These are phyloP conservation scores for Ascochyta lentis DNA, from an alignment of 2,329 filamentous ascomycete genomes.

Conservation along the genomic window DNA sequence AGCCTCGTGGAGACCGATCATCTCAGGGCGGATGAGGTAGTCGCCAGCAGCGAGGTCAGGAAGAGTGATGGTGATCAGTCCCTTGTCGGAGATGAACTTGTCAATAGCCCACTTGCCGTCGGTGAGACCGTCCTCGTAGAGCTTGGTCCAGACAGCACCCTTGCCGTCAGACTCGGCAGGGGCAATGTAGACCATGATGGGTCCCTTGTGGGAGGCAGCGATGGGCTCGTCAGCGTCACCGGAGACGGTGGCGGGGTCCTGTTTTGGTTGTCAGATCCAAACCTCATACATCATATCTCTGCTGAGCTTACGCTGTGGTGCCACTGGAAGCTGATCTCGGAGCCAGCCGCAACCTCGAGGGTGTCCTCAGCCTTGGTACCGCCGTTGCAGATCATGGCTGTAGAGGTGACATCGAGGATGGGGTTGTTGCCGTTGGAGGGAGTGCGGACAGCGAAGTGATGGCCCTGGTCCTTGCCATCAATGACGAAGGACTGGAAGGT, in stretches of 20 bases:
- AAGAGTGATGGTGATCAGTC: conserved; percentile 49
- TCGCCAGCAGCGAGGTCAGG: conserved; percentile 47
- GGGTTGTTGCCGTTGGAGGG: conserved; percentile 49
- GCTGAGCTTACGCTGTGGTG: conserved; percentile 54
- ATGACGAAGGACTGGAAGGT: conserved; percentile 54
- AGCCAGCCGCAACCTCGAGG: conserved; percentile 56
- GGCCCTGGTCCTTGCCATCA: conserved; percentile 41
- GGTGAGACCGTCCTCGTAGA: conserved; percentile 49
- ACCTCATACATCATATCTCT: conserved; percentile 1
- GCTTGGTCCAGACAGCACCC: conserved; percentile 59
- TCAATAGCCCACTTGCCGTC: conserved; percentile 48
- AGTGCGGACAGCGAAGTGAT: conserved; percentile 54
- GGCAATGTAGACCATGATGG: conserved; percentile 61
- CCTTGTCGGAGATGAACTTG: conserved; percentile 50
- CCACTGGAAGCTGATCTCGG: conserved; percentile 57
- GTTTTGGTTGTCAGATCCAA: neutral
- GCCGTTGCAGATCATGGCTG: conserved; percentile 47
- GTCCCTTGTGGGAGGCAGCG: conserved; percentile 59
- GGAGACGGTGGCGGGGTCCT: conserved; percentile 1
- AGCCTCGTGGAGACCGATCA: conserved; percentile 53
- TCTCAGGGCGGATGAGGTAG: conserved; percentile 53
- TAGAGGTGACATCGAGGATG: conserved; percentile 46
- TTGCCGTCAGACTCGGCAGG: conserved; percentile 51
- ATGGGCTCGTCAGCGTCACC: conserved; percentile 59
- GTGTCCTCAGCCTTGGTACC: conserved; percentile 45